Percentiles rank a stretch among this genome's conserved stretches.
Conservation (phyloP, 1,284 basidiomycete genomes). For the Pyrrhoderma lamaoense region DNA sequence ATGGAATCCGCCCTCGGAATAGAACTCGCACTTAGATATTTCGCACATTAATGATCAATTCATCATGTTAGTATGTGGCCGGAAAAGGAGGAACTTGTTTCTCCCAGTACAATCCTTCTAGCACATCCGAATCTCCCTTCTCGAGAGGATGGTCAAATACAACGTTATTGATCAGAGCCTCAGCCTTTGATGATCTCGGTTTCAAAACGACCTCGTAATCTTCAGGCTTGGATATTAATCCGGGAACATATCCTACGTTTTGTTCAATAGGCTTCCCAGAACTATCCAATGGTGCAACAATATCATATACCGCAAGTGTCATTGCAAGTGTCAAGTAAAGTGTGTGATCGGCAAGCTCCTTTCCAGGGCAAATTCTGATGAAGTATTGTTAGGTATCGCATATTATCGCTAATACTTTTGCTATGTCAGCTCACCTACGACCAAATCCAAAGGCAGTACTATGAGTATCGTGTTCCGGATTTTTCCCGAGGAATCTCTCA, state of each 20-base stretch:
- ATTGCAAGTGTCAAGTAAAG: constrained; percentile 18
- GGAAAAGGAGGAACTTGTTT: constrained; percentile 10
- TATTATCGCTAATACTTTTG: no score
- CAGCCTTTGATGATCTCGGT: constrained; percentile 14
- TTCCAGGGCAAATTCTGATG: constrained; percentile 18
- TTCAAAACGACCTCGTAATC: constrained; percentile 13
- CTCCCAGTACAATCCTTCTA: constrained; percentile 9
- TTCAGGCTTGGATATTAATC: constrained; percentile 17
- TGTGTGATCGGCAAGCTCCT: constrained; percentile 19
- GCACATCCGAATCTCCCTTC: constrained; percentile 13
- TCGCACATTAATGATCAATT: no score
- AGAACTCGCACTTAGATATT: no score
- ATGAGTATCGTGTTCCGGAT: constrained; percentile 15
- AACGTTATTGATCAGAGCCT: constrained; percentile 10
- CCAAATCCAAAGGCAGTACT: constrained; percentile 18
- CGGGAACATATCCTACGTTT: neutral
- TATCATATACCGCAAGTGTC: constrained; percentile 18
- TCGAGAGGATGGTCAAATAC: constrained; percentile 11
- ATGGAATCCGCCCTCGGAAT: no score
- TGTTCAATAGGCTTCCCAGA: constrained; percentile 14
- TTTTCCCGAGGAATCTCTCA: constrained; percentile 20
- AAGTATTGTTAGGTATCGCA: no score
- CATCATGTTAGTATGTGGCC: constrained; percentile 7
- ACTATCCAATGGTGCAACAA: constrained; percentile 12
- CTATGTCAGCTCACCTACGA: constrained; percentile 5